These are phyloP conservation scores for Corynascus novoguineensis DNA, from an alignment of 495 filamentous ascomycete species.

Conservation along the genomic window DNA sequence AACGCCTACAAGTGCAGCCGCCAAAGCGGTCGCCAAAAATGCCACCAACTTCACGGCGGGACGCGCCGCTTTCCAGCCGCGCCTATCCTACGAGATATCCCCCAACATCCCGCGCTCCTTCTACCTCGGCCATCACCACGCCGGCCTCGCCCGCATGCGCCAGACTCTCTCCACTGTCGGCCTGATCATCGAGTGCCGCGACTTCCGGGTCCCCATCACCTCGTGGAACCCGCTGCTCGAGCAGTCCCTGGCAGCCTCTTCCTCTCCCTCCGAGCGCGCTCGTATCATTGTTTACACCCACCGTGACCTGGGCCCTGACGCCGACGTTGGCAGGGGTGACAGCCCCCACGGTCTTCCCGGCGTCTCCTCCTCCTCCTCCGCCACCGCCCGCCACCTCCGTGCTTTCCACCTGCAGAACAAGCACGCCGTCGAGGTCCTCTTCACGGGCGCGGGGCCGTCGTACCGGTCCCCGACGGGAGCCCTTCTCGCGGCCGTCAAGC, in stretches of 20 bases:
- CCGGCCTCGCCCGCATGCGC: slow-evolving; percentile 82
- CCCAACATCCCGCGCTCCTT: slow-evolving; percentile 76
- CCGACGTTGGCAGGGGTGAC: no score
- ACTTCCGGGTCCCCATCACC: slow-evolving; percentile 82
- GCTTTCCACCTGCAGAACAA: slow-evolving; percentile 24
- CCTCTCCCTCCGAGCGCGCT: slow-evolving; percentile 42
- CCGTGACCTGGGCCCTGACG: slow-evolving; percentile 62
- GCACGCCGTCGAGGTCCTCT: slow-evolving; percentile 49
- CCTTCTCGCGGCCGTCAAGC: slow-evolving; percentile 33
- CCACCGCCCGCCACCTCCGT: slow-evolving; percentile 15
- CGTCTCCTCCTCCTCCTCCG: neutral
- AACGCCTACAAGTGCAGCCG: slow-evolving; percentile 5
- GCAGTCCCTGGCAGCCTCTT: slow-evolving; percentile 55
- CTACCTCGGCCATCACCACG: slow-evolving; percentile 90
- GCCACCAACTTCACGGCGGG: slow-evolving; percentile 20
- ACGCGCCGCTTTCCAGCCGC: slow-evolving; percentile 61
- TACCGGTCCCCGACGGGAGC: neutral
- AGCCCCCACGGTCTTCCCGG: no score
- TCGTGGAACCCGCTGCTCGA: slow-evolving; percentile 92
- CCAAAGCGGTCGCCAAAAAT: slow-evolving; percentile 14
- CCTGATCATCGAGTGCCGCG: slow-evolving; percentile 90
- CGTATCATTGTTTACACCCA: slow-evolving; percentile 91
- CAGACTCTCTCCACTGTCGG: slow-evolving; percentile 72
- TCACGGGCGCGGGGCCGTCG: slow-evolving; percentile 45
- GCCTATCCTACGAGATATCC: slow-evolving; percentile 58